Percentiles rank a stretch among this genome's conserved stretches.
These are phyloP conservation scores for Oidiodendron maius DNA, from an alignment of 495 filamentous ascomycete species.

Conservation along the genomic window DNA sequence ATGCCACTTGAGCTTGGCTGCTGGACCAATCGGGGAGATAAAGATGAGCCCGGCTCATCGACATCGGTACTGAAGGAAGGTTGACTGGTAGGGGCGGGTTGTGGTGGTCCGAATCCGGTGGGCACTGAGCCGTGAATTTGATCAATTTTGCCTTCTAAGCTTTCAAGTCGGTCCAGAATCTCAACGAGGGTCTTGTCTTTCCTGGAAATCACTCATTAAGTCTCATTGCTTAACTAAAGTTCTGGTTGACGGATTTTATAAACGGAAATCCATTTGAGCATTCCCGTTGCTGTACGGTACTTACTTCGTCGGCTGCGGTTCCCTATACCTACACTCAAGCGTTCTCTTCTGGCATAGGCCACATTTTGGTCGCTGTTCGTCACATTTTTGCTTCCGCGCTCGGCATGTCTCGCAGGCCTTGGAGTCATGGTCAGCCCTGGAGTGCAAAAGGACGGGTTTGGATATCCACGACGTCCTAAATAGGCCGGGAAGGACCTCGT, in stretches of 20 bases:
- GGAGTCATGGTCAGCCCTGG: slow-evolving; percentile 4
- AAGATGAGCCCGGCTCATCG: slow-evolving; percentile 13
- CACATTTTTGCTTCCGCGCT: slow-evolving; percentile 82
- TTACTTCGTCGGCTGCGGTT: slow-evolving; percentile 59
- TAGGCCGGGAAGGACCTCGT: no score
- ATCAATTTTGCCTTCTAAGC: slow-evolving; percentile 34
- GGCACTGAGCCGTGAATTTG: slow-evolving; percentile 10
- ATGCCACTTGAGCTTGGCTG: slow-evolving; percentile 10
- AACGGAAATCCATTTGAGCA: no score
- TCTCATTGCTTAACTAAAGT: not conserved
- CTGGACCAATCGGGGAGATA: slow-evolving; percentile 7
- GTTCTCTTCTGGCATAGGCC: slow-evolving; percentile 41
- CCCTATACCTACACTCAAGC: slow-evolving; percentile 53
- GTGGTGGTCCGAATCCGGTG: slow-evolving; percentile 13
- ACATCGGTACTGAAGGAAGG: no score
- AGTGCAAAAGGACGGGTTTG: not conserved
- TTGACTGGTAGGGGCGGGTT: no score
- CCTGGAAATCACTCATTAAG: slow-evolving; percentile 30
- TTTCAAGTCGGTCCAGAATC: slow-evolving; percentile 50
- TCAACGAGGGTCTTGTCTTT: slow-evolving; percentile 58
- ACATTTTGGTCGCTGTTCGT: slow-evolving; percentile 81
- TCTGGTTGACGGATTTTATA: no score
- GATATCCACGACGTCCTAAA: not conserved
- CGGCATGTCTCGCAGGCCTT: slow-evolving; percentile 82
- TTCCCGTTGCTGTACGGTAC: no score